Base-by-base conservation (phyloP, 2,329 filamentous ascomycete genomes). In the Coniochaeta sp. region DNA sequence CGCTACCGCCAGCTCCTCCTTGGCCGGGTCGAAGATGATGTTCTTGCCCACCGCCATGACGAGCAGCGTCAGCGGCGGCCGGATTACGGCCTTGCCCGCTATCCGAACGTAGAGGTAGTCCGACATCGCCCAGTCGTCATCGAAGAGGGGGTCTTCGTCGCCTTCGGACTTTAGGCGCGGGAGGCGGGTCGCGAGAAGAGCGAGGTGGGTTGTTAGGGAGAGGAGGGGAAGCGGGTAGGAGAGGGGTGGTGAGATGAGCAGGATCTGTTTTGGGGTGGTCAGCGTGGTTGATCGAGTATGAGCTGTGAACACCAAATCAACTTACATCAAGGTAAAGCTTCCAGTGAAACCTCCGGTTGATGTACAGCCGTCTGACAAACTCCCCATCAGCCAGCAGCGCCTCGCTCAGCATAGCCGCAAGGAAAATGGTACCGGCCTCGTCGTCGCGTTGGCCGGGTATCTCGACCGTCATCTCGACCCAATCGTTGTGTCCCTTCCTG, bases 121-220 rank as follows among this genome's bases (percentile, higher is more conserved):
- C 1, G 92, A 87, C 17, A 89, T 89, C 64, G 89, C 91, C 95
- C 95, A 99, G 77, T 99, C 95, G 75, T 99, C 95, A 77, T 97
- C 89, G 75, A 99, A 99, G 71, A 97, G 87, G 14, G 95, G 95
- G 68, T 99, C 95, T 77, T 99, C 95, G 75, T 98, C 93, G 61
- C 85, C 85, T 73, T 96, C 90, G 1, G 93, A 97, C 72, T 91
- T 91, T 58, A 97, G 81, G 28, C 87, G 84, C 8, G 95, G 95
- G 2, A 98, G 81, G 64, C 89, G 87, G 7, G 95, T 93, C 32
- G 90, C 88, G 63, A 97, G 86, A 55, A 99, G 89, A 3, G 95
- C 95, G 62, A 99, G 88, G 72, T 99, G 93, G 55, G 91, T 93
- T 22, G 95, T 96, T 61, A 98, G 83, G 34, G 92, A 96, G 47